phyloP scores from a whole-genome alignment of 2,329 filamentous ascomycete genomes.

The Cladosporium velox region DNA sequence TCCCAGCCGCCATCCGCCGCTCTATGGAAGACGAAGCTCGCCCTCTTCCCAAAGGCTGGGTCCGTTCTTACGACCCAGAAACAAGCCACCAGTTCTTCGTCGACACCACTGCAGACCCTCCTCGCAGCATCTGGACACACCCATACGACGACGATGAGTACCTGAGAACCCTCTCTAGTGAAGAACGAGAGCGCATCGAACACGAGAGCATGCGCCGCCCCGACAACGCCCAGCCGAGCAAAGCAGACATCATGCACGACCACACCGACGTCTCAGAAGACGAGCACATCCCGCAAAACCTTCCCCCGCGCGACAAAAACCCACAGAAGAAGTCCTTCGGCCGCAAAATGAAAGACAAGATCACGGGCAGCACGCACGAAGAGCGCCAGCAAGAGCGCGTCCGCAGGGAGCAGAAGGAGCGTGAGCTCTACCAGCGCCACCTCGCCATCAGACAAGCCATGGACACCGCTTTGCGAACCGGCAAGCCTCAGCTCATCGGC shows the following conservation, averaged over 20 bases:
- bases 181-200: conserved; percentile 53
- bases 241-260: conserved; percentile 47
- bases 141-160: conserved; percentile 62
- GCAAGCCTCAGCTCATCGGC: conserved; percentile 58
- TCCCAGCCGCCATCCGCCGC: conserved; percentile 54
- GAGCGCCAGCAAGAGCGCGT: conserved; percentile 53
- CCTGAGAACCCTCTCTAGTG: conserved; percentile 49
- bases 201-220: conserved; percentile 39
- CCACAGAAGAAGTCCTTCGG: conserved; percentile 44
- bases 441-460: conserved; percentile 54
- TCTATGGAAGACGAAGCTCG: conserved; percentile 64
- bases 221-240: conserved; percentile 34
- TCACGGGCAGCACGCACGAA: conserved; percentile 59
- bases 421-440: conserved; percentile 55
- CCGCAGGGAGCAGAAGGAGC: conserved; percentile 53
- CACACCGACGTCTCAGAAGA: conserved; percentile 50
- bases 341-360: conserved; percentile 60
- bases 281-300: conserved; percentile 36
- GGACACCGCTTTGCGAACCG: conserved; percentile 53
- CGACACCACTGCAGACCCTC: conserved; percentile 56
- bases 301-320: conserved; percentile 23
- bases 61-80: conserved; percentile 57
- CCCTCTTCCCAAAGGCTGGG: conserved; percentile 58
- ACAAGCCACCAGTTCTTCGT: conserved; percentile 64
- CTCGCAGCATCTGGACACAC: conserved; percentile 62